Conservation (phyloP, 2,329 filamentous ascomycete genomes). For the Shiraia bambusicola region DNA sequence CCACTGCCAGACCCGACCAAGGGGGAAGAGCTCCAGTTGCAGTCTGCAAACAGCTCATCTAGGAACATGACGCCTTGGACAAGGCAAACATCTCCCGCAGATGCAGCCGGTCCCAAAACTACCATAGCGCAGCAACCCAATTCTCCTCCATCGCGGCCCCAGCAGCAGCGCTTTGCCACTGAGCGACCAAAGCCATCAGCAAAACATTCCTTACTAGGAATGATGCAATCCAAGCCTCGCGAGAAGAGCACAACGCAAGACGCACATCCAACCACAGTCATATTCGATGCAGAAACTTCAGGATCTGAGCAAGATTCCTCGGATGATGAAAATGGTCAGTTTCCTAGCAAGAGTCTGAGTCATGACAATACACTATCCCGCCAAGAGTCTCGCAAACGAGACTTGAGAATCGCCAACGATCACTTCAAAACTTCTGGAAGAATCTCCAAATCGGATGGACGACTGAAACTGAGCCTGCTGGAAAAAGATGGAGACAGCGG, state of each 20-base stretch:
- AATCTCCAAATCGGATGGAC: constrained; percentile 67
- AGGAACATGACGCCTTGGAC: background rate
- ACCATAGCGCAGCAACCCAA: constrained; percentile 1
- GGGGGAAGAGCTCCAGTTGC: constrained; percentile 7
- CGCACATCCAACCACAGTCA: constrained; percentile 26
- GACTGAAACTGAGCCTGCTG: constrained; percentile 67
- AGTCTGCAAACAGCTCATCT: constrained; percentile 5
- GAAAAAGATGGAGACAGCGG: constrained; percentile 69
- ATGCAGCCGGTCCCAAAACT: background rate
- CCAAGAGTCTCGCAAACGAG: constrained; percentile 10
- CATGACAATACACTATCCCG: constrained; percentile 12
- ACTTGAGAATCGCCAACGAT: constrained; percentile 64
- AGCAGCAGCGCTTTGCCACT: constrained; percentile 30
- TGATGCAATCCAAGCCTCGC: constrained; percentile 14
- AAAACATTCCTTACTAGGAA: constrained; percentile 24
- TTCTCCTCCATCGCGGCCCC: constrained; percentile 17
- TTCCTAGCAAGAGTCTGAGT: constrained; percentile 18
- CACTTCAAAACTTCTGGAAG: constrained; percentile 65
- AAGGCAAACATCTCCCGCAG: background rate
- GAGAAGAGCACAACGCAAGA: constrained; percentile 15
- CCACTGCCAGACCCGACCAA: constrained; percentile 6
- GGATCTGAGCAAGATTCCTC: constrained; percentile 30
- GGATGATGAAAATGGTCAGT: constrained; percentile 20
- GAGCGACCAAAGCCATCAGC: constrained; percentile 32
- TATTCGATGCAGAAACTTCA: constrained; percentile 34